These are phyloP conservation scores for Quercus wislizeni DNA, from an alignment of 306 rosid species.

Conservation along the genomic window DNA sequence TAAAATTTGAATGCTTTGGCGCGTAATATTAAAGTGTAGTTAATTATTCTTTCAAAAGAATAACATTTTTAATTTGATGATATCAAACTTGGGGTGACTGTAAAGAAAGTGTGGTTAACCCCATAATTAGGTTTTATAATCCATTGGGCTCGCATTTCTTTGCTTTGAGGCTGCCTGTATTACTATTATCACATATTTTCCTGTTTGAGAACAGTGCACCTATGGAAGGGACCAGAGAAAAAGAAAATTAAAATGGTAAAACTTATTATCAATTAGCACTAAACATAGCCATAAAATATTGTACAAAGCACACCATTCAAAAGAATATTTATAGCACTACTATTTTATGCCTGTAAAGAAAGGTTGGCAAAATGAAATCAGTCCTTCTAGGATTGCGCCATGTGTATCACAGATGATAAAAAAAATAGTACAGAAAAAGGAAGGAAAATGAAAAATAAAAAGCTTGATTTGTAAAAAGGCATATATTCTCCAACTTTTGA, in stretches of 20 bases:
- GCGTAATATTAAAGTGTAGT: not conserved
- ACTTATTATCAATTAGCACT: not conserved
- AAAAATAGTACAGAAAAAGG: conserved; percentile 15
- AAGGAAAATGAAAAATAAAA: conserved; percentile 24
- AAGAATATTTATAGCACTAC: conserved; percentile 41
- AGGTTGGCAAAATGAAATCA: conserved; percentile 29
- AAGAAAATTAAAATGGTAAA: not conserved
- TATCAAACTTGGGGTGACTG: not conserved
- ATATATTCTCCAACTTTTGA: conserved; percentile 73
- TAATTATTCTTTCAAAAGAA: not conserved
- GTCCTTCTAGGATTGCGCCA: conserved; percentile 30
- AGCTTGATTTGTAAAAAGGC: conserved; percentile 38
- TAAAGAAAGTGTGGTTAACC: not conserved
- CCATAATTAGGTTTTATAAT: not conserved
- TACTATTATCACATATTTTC: not conserved
- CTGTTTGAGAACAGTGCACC: not conserved
- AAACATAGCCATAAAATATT: not conserved
- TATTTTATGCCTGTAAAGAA: conserved; percentile 13
- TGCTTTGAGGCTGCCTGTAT: not conserved
- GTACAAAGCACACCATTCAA: conserved; percentile 30
- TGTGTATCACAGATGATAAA: conserved; percentile 30
- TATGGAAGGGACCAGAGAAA: not conserved
- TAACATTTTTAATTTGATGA: not conserved
- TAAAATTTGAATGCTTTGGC: not conserved
- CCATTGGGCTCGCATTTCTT: not conserved